phyloP scores from a whole-genome alignment of 2,329 filamentous ascomycete species.

The Aspergillus proliferans region DNA sequence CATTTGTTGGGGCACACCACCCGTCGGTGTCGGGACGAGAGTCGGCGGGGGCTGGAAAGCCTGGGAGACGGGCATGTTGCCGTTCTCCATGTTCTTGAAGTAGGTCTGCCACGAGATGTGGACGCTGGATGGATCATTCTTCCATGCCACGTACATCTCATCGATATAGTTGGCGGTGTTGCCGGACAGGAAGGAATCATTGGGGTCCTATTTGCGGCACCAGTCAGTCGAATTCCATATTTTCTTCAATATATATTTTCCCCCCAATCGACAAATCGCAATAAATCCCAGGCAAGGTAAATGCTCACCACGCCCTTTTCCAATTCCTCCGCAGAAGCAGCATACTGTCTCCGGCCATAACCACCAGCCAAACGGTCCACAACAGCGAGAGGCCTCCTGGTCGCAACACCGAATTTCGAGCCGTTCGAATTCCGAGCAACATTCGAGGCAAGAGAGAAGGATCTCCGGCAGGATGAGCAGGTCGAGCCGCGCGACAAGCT shows the following conservation, averaged over 20 bases:
- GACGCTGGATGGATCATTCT: conserved; percentile 83
- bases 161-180: conserved; percentile 99
- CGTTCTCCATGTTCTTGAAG: conserved; percentile 98
- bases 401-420: conserved; percentile 31
- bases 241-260: not conserved
- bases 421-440: conserved; percentile 21
- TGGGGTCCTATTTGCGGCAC: conserved; percentile 58
- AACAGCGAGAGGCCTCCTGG: conserved; percentile 39
- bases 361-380: conserved; percentile 31
- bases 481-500: conserved; percentile 31
- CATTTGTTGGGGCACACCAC: conserved; percentile 67
- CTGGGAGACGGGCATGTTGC: conserved; percentile 94
- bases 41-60: conserved; percentile 95
- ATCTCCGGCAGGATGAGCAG: conserved; percentile 26
- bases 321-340: conserved; percentile 52
- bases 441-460: conserved; percentile 28
- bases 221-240: conserved; percentile 16
- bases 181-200: conserved; percentile 92
- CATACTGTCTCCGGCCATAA: conserved; percentile 50
- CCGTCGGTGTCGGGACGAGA: conserved; percentile 74
- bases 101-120: conserved; percentile 99
- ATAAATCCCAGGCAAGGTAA: not conserved
- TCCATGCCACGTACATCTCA: conserved; percentile 99
- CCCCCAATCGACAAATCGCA: not conserved
- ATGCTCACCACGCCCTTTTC: conserved; percentile 56